Evolutionary conservation across 352 stramenopile species (phyloP).

Genomic region (Globisporangium cylindrosporum): DNA sequence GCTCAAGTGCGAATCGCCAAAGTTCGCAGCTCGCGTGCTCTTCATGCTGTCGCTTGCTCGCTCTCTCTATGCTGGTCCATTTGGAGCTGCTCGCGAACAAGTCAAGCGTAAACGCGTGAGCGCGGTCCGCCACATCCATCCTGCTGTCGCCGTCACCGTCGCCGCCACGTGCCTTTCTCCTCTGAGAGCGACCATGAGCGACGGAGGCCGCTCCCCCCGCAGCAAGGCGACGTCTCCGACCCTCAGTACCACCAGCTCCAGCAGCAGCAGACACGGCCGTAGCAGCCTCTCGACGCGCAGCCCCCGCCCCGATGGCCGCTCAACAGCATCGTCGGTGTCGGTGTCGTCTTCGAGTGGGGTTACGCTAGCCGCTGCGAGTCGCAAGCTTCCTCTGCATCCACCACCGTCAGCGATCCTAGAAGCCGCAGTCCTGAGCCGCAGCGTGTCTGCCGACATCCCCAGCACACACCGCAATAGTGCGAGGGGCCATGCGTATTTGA

Average conservation of each 20-base stretch:
- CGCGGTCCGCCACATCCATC: neutral
- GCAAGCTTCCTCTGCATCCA: conserved; percentile 1
- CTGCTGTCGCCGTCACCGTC: neutral
- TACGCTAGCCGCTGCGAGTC: neutral
- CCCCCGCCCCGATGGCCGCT: neutral
- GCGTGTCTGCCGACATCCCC: conserved; percentile 29
- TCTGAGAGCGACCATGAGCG: conserved; percentile 16
- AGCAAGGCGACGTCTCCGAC: conserved; percentile 9
- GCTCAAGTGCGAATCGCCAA: neutral
- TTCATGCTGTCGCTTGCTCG: too few species aligned
- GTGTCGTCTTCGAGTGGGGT: conserved; percentile 3
- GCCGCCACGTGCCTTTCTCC: conserved; percentile 2
- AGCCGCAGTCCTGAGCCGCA: conserved; percentile 30
- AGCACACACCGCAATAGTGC: conserved; percentile 28
- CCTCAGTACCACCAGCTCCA: neutral
- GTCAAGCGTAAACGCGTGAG: neutral
- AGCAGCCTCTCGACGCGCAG: conserved; percentile 3
- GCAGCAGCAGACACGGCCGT: neutral
- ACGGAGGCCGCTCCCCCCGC: conserved; percentile 12
- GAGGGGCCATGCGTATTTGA: conserved; percentile 25
- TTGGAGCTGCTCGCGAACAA: too few species aligned
- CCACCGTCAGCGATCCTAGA: conserved; percentile 20
- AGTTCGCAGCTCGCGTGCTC: neutral
- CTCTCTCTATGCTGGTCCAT: too few species aligned
- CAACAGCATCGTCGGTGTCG: conserved; percentile 4